These are phyloP conservation scores for Lentinula novae-zelandiae DNA, from an alignment of 1,284 basidiomycete species.

Conservation along the genomic window DNA sequence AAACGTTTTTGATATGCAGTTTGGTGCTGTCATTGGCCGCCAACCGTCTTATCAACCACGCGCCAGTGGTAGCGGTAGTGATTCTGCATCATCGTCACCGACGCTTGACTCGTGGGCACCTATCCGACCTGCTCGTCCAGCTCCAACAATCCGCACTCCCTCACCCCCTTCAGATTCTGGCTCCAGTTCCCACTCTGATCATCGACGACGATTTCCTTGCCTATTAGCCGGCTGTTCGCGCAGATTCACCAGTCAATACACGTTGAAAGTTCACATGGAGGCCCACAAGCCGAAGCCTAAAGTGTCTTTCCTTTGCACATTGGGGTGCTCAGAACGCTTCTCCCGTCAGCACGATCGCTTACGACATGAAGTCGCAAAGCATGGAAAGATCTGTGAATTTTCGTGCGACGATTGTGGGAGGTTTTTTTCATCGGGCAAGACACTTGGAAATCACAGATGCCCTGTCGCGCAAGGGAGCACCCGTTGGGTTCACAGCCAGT, in stretches of 20 bases:
- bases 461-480: constrained; percentile 40
- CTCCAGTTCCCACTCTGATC: constrained; percentile 13
- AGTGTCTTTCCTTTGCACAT: constrained; percentile 31
- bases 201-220: constrained; percentile 42
- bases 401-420: constrained; percentile 42
- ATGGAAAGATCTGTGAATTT: constrained; percentile 47
- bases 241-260: constrained; percentile 47
- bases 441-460: constrained; percentile 47
- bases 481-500: constrained; percentile 34
- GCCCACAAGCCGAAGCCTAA: constrained; percentile 49
- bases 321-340: constrained; percentile 45
- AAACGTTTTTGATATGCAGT: constrained; percentile 16
- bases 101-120: background rate
- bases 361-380: constrained; percentile 49
- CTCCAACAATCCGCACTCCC: constrained; percentile 28
- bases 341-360: constrained; percentile 47
- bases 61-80: background rate
- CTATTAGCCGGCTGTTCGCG: constrained; percentile 39
- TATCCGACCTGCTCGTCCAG: background rate
- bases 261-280: constrained; percentile 47
- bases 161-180: constrained; percentile 6
- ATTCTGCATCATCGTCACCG: constrained; percentile 3
- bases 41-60: background rate
- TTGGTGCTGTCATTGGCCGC: constrained; percentile 6
- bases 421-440: constrained; percentile 46